A percentile compares a stretch with the other conserved stretches of the same genome.
Evolutionary conservation across 495 filamentous ascomycete species (phyloP).

Genomic region (Penicillium bovifimosum): DNA sequence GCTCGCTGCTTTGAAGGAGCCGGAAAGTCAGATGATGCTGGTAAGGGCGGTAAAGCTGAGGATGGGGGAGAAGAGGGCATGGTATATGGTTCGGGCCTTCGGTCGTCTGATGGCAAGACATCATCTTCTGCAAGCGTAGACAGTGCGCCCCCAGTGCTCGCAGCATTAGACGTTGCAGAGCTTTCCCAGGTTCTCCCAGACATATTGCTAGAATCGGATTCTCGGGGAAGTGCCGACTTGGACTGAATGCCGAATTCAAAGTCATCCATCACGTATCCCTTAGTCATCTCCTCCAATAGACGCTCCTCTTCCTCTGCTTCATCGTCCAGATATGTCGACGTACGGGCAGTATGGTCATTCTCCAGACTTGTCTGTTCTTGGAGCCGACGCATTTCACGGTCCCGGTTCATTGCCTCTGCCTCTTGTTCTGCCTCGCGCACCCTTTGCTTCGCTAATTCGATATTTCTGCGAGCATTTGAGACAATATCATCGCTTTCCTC

Average conservation of each 20-base stretch:
- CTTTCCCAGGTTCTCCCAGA: constrained; percentile 85
- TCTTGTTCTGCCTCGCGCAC: constrained; percentile 75
- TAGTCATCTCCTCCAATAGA: constrained; percentile 87
- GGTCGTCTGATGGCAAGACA: constrained; percentile 26
- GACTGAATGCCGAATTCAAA: constrained; percentile 72
- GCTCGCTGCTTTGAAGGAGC: constrained; percentile 15
- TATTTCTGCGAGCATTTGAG: constrained; percentile 58
- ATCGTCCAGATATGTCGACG: constrained; percentile 54
- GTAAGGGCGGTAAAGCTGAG: constrained; percentile 27
- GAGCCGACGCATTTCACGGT: constrained; percentile 35
- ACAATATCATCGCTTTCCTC: constrained; percentile 40
- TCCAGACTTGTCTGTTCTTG: constrained; percentile 30
- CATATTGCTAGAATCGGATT: constrained; percentile 82
- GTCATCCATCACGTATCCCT: constrained; percentile 79
- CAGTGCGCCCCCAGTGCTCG: constrained; percentile 63
- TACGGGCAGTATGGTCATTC: constrained; percentile 28
- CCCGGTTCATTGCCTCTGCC: constrained; percentile 54
- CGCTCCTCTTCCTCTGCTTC: constrained; percentile 90
- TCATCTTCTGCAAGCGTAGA: constrained; percentile 71
- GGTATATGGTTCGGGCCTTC: constrained; percentile 23
- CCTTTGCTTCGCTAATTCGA: constrained; percentile 73
- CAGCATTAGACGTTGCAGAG: constrained; percentile 73
- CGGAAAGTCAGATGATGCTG: constrained; percentile 22
- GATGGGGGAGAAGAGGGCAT: constrained; percentile 26
- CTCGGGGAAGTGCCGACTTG: constrained; percentile 74